These are phyloP conservation scores for Cladophialophora yegresii DNA, from an alignment of 2,329 filamentous ascomycete species.

Conservation along the genomic window DNA sequence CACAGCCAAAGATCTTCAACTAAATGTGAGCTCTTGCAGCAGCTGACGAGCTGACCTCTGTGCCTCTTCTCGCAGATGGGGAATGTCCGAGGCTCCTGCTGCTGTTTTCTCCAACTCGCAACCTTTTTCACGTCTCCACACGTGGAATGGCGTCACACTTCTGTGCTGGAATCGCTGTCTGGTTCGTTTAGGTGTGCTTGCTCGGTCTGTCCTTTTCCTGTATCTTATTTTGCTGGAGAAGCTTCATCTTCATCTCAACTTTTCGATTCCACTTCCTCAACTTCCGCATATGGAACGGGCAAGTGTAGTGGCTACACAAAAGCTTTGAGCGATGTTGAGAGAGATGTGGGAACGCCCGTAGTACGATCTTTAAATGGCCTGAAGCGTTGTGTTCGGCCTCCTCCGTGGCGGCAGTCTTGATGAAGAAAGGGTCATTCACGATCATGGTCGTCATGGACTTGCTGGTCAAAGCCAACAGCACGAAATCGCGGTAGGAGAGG, in stretches of 20 bases:
- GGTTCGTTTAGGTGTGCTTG: not conserved
- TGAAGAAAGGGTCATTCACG: not conserved
- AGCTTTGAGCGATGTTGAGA: not conserved
- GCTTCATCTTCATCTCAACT: not conserved
- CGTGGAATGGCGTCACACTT: not conserved
- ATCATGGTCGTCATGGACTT: conserved; percentile 8
- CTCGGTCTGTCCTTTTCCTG: not conserved
- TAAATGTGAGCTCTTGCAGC: not conserved
- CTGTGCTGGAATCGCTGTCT: not conserved
- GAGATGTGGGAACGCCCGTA: not conserved
- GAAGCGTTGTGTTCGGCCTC: conserved; percentile 1
- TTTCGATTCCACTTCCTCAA: not conserved
- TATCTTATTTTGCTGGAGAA: not conserved
- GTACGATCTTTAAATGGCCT: not conserved
- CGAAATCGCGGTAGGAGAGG: conserved; percentile 1
- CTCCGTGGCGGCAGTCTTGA: not conserved
- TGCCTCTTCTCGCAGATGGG: not conserved
- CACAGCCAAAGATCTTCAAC: not conserved
- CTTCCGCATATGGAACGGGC: conserved; percentile 9
- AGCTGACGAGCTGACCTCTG: not conserved
- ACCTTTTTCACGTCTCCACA: not conserved
- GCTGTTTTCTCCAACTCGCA: not conserved
- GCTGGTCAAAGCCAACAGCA: conserved; percentile 5
- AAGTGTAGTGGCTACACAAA: conserved; percentile 3
- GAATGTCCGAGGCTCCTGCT: not conserved